phyloP scores from a whole-genome alignment of 1,284 basidiomycete genomes.

The Heterobasidion irregulare region DNA sequence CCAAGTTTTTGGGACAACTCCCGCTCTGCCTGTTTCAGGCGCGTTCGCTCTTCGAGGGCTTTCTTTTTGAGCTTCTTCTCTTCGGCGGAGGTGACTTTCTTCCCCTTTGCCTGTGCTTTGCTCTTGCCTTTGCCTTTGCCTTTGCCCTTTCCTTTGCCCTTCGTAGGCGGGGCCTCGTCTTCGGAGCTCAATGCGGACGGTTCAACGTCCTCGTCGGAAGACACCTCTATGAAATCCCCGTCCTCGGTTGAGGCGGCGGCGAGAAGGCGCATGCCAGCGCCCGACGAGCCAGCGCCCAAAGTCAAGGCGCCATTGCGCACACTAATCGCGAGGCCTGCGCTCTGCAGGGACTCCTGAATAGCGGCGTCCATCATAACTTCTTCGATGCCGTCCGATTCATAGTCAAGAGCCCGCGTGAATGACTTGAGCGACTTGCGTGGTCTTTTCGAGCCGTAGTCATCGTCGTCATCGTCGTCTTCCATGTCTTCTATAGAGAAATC shows the following conservation, averaged over 20 bases:
- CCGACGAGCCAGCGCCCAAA: constrained; percentile 32
- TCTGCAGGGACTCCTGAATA: constrained; percentile 43
- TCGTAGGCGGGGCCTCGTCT: constrained; percentile 28
- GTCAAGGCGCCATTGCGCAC: constrained; percentile 13
- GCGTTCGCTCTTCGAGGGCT: constrained; percentile 8
- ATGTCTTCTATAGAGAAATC: not conserved
- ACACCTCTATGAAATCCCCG: constrained; percentile 17
- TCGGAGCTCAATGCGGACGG: constrained; percentile 21
- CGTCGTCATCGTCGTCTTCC: not conserved
- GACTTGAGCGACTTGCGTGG: not conserved
- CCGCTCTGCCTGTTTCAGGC: constrained; percentile 37
- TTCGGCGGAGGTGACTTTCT: not conserved
- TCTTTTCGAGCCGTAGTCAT: not conserved
- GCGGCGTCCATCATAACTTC: constrained; percentile 49
- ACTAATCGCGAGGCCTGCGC: constrained; percentile 24
- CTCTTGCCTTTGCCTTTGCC: constrained; percentile 17
- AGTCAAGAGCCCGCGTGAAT: not conserved
- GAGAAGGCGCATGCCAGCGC: constrained; percentile 24
- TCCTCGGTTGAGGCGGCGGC: constrained; percentile 5
- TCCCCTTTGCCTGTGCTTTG: constrained; percentile 14
- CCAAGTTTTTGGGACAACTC: constrained; percentile 48
- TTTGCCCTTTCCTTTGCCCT: constrained; percentile 14
- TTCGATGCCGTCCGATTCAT: constrained; percentile 28
- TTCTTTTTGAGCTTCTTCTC: not conserved
- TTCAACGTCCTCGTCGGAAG: constrained; percentile 10